phyloP scores from a whole-genome alignment of 2,329 filamentous ascomycete genomes.

The Colletotrichum musae region DNA sequence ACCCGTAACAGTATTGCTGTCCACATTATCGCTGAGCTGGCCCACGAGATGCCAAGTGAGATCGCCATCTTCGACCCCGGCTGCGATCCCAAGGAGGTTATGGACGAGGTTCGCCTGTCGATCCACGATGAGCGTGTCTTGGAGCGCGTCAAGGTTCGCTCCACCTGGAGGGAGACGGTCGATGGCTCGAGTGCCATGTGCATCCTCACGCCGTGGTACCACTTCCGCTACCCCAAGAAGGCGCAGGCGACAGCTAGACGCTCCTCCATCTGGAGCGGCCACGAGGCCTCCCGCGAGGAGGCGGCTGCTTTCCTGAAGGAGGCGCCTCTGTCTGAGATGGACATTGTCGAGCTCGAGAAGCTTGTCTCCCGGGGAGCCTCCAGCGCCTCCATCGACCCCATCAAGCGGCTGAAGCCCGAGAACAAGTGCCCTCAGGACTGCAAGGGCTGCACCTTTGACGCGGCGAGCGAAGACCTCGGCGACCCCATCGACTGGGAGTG shows the following conservation, averaged over 20 bases:
- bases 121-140: constrained; percentile 69
- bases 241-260: constrained; percentile 41
- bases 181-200: constrained; percentile 56
- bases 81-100: constrained; percentile 66
- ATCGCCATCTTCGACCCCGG: constrained; percentile 79
- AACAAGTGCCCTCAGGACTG: constrained; percentile 64
- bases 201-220: constrained; percentile 67
- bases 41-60: constrained; percentile 74
- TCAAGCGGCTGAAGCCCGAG: constrained; percentile 55
- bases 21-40: constrained; percentile 75
- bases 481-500: constrained; percentile 68
- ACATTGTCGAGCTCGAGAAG: constrained; percentile 47
- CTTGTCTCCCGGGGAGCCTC: constrained; percentile 44
- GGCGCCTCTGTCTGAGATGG: constrained; percentile 46
- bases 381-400: constrained; percentile 60
- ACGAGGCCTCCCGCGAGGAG: constrained; percentile 34
- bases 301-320: constrained; percentile 39
- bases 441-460: constrained; percentile 58
- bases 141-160: constrained; percentile 70
- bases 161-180: constrained; percentile 48
- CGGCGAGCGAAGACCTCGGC: constrained; percentile 45
- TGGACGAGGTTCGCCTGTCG: constrained; percentile 63
- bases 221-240: constrained; percentile 58
- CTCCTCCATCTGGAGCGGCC: constrained; percentile 36
- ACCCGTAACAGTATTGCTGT: constrained; percentile 80